Evolutionary conservation across 2,329 filamentous ascomycete genomes (phyloP).

Genomic region (Colletotrichum plurivorum): DNA sequence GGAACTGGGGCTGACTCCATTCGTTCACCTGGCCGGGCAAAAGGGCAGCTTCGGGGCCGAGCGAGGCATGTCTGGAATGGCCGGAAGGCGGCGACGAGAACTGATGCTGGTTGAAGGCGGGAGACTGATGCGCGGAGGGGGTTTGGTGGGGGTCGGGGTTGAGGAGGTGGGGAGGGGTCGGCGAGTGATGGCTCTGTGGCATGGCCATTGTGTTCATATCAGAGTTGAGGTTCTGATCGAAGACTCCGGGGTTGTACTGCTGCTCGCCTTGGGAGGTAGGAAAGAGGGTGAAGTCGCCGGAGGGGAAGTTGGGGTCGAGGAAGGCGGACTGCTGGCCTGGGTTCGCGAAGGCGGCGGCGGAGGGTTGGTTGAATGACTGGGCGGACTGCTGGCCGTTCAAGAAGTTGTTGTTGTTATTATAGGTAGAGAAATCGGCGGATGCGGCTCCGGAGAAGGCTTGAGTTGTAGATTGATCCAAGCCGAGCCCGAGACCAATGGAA

Average conservation of each 20-base stretch:
- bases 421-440: constrained; percentile 62
- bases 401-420: constrained; percentile 63
- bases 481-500: constrained; percentile 70
- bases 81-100: constrained; percentile 64
- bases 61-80: constrained; percentile 70
- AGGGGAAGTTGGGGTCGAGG: constrained; percentile 65
- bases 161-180: constrained; percentile 69
- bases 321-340: constrained; percentile 62
- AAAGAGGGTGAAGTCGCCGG: constrained; percentile 76
- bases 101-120: constrained; percentile 69
- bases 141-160: constrained; percentile 62
- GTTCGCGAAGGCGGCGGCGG: constrained; percentile 55
- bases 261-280: constrained; percentile 65
- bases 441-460: constrained; percentile 57
- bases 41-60: constrained; percentile 71
- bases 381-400: constrained; percentile 62
- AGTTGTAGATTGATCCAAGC: constrained; percentile 64
- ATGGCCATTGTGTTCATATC: constrained; percentile 69
- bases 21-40: constrained; percentile 66
- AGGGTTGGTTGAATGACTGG: constrained; percentile 55
- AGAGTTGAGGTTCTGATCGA: constrained; percentile 64
- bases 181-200: constrained; percentile 68
- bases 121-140: constrained; percentile 68
- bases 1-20: constrained; percentile 75
- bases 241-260: constrained; percentile 74